These are phyloP conservation scores for Hypoxylon crocopeplum DNA, from an alignment of 495 filamentous ascomycete genomes.

Conservation along the genomic window DNA sequence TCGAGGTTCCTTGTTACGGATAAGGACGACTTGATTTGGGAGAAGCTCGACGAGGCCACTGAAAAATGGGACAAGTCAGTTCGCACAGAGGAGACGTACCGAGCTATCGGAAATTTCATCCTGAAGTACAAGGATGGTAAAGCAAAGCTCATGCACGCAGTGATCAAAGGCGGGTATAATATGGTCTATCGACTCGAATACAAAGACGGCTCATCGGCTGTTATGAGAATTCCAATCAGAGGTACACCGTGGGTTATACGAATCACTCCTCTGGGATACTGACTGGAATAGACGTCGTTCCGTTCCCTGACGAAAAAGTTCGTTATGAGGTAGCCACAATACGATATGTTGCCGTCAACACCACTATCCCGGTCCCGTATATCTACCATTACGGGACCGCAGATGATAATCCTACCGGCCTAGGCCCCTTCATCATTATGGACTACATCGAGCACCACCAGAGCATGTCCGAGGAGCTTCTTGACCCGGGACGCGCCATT, in stretches of 20 bases:
- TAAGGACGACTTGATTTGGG: slow-evolving; percentile 41
- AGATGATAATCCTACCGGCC: slow-evolving; percentile 35
- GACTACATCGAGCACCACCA: slow-evolving; percentile 48
- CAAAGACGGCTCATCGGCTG: slow-evolving; percentile 33
- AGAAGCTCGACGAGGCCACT: slow-evolving; percentile 31
- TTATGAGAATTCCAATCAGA: slow-evolving; percentile 15
- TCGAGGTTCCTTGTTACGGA: slow-evolving; percentile 8
- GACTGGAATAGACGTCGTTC: slow-evolving; percentile 16
- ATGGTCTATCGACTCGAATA: slow-evolving; percentile 36
- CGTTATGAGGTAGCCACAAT: slow-evolving; percentile 50
- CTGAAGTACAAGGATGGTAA: not conserved
- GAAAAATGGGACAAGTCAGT: slow-evolving; percentile 35
- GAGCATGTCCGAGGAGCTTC: slow-evolving; percentile 42
- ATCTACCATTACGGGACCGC: slow-evolving; percentile 41
- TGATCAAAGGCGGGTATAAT: slow-evolving; percentile 40
- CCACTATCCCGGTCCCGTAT: slow-evolving; percentile 49
- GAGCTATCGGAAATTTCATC: not conserved
- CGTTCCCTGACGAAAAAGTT: not conserved
- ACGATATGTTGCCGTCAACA: slow-evolving; percentile 48
- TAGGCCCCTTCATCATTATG: slow-evolving; percentile 58
- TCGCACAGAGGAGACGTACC: not conserved
- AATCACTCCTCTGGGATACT: not conserved
- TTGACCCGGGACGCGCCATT: slow-evolving; percentile 22
- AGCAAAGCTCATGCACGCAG: not conserved
- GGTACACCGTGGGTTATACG: not conserved